Evolutionary conservation across 331 rosid genomes (phyloP).

Genomic region (Dryas integrifolia): DNA sequence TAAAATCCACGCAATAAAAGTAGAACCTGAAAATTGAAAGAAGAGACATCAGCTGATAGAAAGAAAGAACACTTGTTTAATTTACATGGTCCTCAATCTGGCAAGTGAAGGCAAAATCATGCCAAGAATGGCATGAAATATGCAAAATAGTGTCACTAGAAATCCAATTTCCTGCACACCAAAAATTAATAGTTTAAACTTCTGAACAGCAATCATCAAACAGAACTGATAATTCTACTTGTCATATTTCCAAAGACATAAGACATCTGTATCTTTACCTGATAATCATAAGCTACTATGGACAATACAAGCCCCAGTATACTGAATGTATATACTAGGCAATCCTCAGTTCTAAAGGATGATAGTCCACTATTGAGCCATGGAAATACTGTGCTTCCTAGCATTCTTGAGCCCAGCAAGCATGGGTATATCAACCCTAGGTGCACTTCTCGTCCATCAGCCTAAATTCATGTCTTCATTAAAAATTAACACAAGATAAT

Average conservation of each 20-base stretch:
- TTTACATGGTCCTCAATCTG: slow-evolving; percentile 89
- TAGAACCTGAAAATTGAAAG: slow-evolving; percentile 3
- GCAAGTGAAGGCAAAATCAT: slow-evolving; percentile 84
- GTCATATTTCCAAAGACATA: slow-evolving; percentile 15
- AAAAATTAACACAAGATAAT: background rate
- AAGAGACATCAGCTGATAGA: background rate
- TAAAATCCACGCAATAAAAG: slow-evolving; percentile 20
- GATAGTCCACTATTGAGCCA: slow-evolving; percentile 76
- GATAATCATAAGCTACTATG: slow-evolving; percentile 80
- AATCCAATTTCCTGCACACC: slow-evolving; percentile 78
- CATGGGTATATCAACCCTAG: slow-evolving; percentile 84
- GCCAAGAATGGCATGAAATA: slow-evolving; percentile 76
- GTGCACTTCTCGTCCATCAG: slow-evolving; percentile 93
- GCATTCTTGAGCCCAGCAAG: slow-evolving; percentile 82
- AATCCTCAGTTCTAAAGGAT: slow-evolving; percentile 73
- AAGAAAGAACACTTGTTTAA: slow-evolving; percentile 13
- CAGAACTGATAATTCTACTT: slow-evolving; percentile 17
- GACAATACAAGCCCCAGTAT: slow-evolving; percentile 58
- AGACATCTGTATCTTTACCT: slow-evolving; percentile 49
- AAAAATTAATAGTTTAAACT: slow-evolving; percentile 22
- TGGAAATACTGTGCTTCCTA: slow-evolving; percentile 85
- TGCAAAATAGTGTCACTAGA: slow-evolving; percentile 64
- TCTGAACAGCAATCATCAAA: slow-evolving; percentile 23
- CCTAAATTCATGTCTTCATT: slow-evolving; percentile 49
- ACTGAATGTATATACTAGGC: slow-evolving; percentile 55